phyloP scores from a whole-genome alignment of 208 protist species.

The Wallacemonas sp. region DNA sequence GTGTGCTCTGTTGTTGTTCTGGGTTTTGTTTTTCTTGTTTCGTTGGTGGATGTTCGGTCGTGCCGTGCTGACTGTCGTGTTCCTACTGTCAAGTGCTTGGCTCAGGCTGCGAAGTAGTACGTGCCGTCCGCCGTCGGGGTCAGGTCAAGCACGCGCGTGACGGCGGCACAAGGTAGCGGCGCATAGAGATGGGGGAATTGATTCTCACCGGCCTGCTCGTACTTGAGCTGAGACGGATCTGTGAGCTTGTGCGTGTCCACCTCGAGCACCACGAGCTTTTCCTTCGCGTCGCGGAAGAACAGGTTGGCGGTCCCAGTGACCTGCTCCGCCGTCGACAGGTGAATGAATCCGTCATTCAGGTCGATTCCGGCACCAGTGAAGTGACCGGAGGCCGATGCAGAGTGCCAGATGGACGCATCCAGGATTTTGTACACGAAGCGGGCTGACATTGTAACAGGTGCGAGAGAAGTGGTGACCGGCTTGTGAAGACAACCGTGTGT shows the following conservation, averaged over 20 bases:
- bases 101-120: not conserved
- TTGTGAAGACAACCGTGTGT: not conserved
- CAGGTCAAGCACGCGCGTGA: conserved; percentile 1
- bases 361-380: conserved; percentile 19
- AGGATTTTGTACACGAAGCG: conserved; percentile 12
- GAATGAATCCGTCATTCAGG: conserved; percentile 20
- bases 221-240: not conserved
- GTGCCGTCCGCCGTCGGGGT: not conserved
- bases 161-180: not conserved
- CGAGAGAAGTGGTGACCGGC: too few relatives aligned
- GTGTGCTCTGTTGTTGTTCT: too few relatives aligned
- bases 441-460: not conserved
- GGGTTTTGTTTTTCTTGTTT: not conserved
- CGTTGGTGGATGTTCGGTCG: not conserved
- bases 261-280: conserved; percentile 10
- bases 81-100: too few relatives aligned
- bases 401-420: not conserved
- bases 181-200: conserved; percentile 17
- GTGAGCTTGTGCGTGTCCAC: conserved; percentile 8
- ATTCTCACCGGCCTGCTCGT: conserved; percentile 1
- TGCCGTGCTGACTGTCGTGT: too few relatives aligned
- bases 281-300: conserved; percentile 5
- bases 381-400: not conserved
- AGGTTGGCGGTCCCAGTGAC: conserved; percentile 11
- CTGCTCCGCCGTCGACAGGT: conserved; percentile 15